phyloP scores from a whole-genome alignment of 2,329 filamentous ascomycete genomes.

The Calonectria hawksworthii region DNA sequence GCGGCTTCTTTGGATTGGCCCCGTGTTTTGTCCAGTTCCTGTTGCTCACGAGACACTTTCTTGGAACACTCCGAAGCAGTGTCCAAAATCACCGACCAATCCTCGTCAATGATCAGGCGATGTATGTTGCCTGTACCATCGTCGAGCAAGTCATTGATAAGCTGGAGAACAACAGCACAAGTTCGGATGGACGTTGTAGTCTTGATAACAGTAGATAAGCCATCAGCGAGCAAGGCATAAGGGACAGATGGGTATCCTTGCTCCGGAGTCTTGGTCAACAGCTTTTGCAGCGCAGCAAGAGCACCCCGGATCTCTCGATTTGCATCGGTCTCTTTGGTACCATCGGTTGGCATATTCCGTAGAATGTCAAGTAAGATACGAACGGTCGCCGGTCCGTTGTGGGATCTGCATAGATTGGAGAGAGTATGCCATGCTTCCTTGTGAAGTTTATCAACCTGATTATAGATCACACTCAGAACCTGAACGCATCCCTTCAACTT shows the following conservation, averaged over 20 bases:
- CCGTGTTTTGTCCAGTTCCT: slow-evolving; percentile 43
- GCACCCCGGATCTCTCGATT: slow-evolving; percentile 73
- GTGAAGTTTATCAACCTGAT: slow-evolving; percentile 71
- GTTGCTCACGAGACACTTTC: slow-evolving; percentile 40
- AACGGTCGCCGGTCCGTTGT: slow-evolving; percentile 79
- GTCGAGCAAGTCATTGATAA: slow-evolving; percentile 70
- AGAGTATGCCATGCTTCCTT: slow-evolving; percentile 79
- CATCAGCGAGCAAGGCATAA: slow-evolving; percentile 70
- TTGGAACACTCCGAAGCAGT: slow-evolving; percentile 70
- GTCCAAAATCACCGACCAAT: slow-evolving; percentile 74
- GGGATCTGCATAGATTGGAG: slow-evolving; percentile 78
- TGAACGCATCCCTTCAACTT: slow-evolving; percentile 77
- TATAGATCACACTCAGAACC: slow-evolving; percentile 80
- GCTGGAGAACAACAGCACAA: slow-evolving; percentile 61
- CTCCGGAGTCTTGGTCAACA: slow-evolving; percentile 71
- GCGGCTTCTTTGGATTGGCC: slow-evolving; percentile 50
- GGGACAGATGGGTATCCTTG: slow-evolving; percentile 73
- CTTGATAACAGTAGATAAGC: slow-evolving; percentile 65
- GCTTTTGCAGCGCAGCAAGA: slow-evolving; percentile 72
- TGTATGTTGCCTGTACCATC: slow-evolving; percentile 67
- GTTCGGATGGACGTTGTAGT: slow-evolving; percentile 61
- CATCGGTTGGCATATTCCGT: slow-evolving; percentile 61
- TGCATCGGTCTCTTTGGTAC: slow-evolving; percentile 64
- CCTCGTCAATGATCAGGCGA: slow-evolving; percentile 72
- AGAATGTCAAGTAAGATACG: slow-evolving; percentile 75